Percentiles rank a stretch among this genome's conserved stretches.
phyloP scores from a whole-genome alignment of 441 rosid genomes.

The Pelargonium exstipulatum region DNA sequence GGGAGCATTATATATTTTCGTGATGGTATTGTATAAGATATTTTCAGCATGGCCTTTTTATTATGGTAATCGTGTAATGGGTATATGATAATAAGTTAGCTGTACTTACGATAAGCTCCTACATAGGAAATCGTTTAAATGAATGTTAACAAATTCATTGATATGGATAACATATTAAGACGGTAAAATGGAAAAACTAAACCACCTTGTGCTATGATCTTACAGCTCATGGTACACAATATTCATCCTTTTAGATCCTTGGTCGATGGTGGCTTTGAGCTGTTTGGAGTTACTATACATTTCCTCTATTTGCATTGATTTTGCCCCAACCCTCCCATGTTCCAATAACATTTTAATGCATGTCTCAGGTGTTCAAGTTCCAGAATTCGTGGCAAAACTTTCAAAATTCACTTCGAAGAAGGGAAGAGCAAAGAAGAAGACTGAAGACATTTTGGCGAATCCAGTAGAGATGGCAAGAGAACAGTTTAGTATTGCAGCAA shows the following conservation, averaged over 20 bases:
- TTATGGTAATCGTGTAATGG: no score
- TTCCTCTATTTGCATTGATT: neutral
- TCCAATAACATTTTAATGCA: neutral
- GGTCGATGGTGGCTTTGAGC: neutral
- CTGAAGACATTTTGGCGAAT: slow-evolving; percentile 25
- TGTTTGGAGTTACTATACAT: neutral
- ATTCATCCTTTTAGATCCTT: neutral
- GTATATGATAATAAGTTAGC: no score
- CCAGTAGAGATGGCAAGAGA: slow-evolving; percentile 61
- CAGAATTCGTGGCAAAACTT: slow-evolving; percentile 34
- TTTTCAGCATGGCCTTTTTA: no score
- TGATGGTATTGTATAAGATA: no score
- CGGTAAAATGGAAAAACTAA: neutral
- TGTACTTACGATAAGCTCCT: no score
- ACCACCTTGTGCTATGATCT: neutral
- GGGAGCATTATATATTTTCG: no score
- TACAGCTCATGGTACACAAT: neutral
- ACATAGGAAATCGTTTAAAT: no score
- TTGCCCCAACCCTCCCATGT: neutral
- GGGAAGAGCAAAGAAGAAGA: no score
- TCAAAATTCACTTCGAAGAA: slow-evolving; percentile 34
- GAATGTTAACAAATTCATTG: no score
- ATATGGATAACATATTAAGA: no score
- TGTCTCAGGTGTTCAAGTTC: slow-evolving; percentile 65
- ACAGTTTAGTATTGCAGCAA: slow-evolving; percentile 69